Percentiles rank a stretch among this genome's conserved stretches.
phyloP scores from a whole-genome alignment of 2,329 filamentous ascomycete genomes.

The Aureobasidium namibiae region DNA sequence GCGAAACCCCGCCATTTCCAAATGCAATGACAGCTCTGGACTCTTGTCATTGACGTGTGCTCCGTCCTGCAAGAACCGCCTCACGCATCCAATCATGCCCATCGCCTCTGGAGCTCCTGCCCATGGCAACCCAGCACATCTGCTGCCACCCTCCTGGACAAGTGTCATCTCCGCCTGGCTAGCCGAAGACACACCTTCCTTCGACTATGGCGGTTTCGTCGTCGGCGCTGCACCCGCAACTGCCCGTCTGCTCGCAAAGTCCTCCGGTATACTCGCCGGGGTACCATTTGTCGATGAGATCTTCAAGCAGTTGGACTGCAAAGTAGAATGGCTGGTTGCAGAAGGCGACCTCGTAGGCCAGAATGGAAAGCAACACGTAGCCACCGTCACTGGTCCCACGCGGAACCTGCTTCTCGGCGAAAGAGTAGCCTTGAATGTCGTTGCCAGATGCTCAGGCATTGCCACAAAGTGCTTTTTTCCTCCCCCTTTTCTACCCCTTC shows the following conservation, averaged over 20 bases:
- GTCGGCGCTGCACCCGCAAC: slow-evolving; percentile 60
- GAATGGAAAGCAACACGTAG: slow-evolving; percentile 54
- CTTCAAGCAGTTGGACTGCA: slow-evolving; percentile 80
- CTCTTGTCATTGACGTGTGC: neutral
- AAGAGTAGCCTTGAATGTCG: slow-evolving; percentile 81
- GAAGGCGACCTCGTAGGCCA: slow-evolving; percentile 65
- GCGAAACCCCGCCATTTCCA: neutral
- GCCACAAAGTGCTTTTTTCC: slow-evolving; percentile 52
- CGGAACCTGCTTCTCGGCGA: slow-evolving; percentile 83
- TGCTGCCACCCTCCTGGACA: slow-evolving; percentile 82
- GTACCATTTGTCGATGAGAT: slow-evolving; percentile 94
- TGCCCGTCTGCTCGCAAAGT: slow-evolving; percentile 48
- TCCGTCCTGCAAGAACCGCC: neutral
- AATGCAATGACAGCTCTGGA: neutral
- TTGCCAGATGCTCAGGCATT: slow-evolving; percentile 85
- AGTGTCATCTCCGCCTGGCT: slow-evolving; percentile 75
- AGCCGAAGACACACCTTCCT: slow-evolving; percentile 89
- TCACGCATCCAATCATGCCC: slow-evolving; percentile 20
- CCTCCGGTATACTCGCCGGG: slow-evolving; percentile 74
- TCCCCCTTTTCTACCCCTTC: neutral
- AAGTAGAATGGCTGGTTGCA: slow-evolving; percentile 74
- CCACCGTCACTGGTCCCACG: slow-evolving; percentile 78
- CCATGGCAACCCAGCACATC: slow-evolving; percentile 56
- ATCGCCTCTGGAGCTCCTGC: slow-evolving; percentile 45
- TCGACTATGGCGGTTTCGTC: slow-evolving; percentile 96